Evolutionary conservation across 1,284 basidiomycete species (phyloP).

Genomic region (Chiua sp.): DNA sequence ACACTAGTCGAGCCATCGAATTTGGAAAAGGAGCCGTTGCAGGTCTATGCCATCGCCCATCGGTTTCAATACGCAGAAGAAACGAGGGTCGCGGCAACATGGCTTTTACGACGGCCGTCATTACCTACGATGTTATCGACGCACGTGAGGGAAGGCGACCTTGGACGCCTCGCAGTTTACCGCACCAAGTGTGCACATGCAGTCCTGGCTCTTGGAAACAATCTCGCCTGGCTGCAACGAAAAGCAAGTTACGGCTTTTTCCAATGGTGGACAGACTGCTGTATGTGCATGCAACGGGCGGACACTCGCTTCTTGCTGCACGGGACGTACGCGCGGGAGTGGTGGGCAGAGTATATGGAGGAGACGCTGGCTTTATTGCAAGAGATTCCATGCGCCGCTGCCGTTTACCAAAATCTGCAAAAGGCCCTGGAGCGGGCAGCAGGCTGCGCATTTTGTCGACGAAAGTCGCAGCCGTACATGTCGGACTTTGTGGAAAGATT

Average conservation of each 20-base stretch:
- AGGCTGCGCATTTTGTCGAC: constrained; percentile 28
- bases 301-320: constrained; percentile 32
- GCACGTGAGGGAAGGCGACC: constrained; percentile 17
- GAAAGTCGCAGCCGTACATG: constrained; percentile 23
- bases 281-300: constrained; percentile 26
- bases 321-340: constrained; percentile 33
- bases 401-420: constrained; percentile 22
- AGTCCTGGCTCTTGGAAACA: constrained; percentile 24
- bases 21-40: constrained; percentile 37
- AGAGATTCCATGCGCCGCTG: constrained; percentile 29
- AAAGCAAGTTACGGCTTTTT: constrained; percentile 29
- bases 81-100: constrained; percentile 26
- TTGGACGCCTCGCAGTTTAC: constrained; percentile 24
- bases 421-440: constrained; percentile 27
- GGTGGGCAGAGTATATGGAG: constrained; percentile 39
- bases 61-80: constrained; percentile 33
- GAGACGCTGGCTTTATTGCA: constrained; percentile 24
- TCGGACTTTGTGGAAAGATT: constrained; percentile 28
- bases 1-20: constrained; percentile 28
- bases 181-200: constrained; percentile 26
- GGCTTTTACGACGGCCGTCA: constrained; percentile 20
- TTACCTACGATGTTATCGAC: constrained; percentile 1
- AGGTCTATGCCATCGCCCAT: constrained; percentile 42
- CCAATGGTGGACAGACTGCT: constrained; percentile 35
- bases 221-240: constrained; percentile 33